A percentile compares a stretch with the other conserved stretches of the same genome.
These are phyloP conservation scores for Chaetothyriales sp. DNA, from an alignment of 2,329 filamentous ascomycete species.

Conservation along the genomic window DNA sequence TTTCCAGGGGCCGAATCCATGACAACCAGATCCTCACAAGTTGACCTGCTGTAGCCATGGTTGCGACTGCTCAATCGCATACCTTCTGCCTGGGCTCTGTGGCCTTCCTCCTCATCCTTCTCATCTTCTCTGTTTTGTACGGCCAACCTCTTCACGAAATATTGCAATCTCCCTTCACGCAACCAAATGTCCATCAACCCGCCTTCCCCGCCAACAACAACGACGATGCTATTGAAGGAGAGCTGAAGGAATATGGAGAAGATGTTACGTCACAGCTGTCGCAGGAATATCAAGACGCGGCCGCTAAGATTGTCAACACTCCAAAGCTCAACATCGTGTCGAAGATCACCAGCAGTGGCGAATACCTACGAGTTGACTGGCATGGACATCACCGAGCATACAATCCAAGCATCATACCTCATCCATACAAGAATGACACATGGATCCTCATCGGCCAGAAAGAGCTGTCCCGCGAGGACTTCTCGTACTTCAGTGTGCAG, in stretches of 20 bases:
- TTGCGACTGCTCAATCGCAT: not conserved
- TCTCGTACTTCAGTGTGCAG: slow-evolving; percentile 24
- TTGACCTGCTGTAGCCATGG: not conserved
- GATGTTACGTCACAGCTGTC: not conserved
- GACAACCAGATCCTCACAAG: not conserved
- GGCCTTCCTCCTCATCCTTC: not conserved
- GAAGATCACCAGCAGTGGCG: slow-evolving; percentile 29
- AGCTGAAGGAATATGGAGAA: not conserved
- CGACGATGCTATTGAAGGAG: not conserved
- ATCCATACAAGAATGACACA: slow-evolving; percentile 33
- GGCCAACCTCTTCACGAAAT: not conserved
- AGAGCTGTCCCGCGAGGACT: slow-evolving; percentile 19
- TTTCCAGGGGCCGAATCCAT: no score
- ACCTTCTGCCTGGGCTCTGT: not conserved
- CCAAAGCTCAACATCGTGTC: slow-evolving; percentile 30
- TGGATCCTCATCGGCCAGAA: slow-evolving; percentile 41
- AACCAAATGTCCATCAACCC: not conserved
- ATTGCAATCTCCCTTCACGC: not conserved
- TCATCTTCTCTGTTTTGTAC: not conserved
- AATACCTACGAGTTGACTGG: slow-evolving; percentile 39
- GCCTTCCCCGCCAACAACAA: not conserved
- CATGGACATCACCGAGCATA: slow-evolving; percentile 25
- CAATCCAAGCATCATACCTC: slow-evolving; percentile 46
- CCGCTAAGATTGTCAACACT: not conserved
- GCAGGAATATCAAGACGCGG: not conserved